phyloP scores from a whole-genome alignment of 805 yeast genomes.

The Starmerella khaoyaiensis region DNA sequence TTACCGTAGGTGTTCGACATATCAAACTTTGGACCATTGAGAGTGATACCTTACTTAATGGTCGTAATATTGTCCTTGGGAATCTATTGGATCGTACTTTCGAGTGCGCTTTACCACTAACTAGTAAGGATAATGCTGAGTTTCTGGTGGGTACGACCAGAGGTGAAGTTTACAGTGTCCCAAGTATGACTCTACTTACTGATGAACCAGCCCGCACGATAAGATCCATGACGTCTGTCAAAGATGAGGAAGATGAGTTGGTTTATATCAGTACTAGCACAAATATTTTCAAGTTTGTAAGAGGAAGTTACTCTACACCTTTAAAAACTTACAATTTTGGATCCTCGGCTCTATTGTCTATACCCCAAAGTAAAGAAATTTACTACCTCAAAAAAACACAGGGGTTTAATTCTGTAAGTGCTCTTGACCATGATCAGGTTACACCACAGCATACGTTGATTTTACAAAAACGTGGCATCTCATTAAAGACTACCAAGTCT shows the following conservation, averaged over 20 bases:
- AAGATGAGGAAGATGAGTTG: too few species aligned
- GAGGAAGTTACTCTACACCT: too few species aligned
- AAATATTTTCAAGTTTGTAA: too few species aligned
- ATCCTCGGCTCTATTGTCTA: too few species aligned
- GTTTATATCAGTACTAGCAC: too few species aligned
- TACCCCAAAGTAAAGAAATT: too few species aligned
- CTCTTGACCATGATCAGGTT: too few species aligned
- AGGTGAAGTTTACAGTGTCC: constrained; percentile 15
- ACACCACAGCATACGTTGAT: too few species aligned
- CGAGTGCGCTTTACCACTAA: constrained; percentile 27
- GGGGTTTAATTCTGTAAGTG: too few species aligned
- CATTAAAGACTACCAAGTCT: background rate
- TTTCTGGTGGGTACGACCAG: constrained; percentile 15
- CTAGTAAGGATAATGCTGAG: constrained; percentile 26
- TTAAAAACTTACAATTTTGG: too few species aligned
- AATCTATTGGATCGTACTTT: constrained; percentile 39
- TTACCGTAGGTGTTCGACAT: constrained; percentile 50
- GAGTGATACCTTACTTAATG: constrained; percentile 32
- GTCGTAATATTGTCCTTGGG: constrained; percentile 49
- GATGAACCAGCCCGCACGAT: constrained; percentile 1
- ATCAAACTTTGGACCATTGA: constrained; percentile 47
- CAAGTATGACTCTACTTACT: constrained; percentile 3
- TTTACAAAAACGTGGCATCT: too few species aligned
- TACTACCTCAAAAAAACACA: too few species aligned
- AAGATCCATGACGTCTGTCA: constrained; percentile 1